Evolutionary conservation across 83 land plant species (phyloP), one percentile per base, ranked within the genome.

Genomic region (Isoetes engelmannii): DNA sequence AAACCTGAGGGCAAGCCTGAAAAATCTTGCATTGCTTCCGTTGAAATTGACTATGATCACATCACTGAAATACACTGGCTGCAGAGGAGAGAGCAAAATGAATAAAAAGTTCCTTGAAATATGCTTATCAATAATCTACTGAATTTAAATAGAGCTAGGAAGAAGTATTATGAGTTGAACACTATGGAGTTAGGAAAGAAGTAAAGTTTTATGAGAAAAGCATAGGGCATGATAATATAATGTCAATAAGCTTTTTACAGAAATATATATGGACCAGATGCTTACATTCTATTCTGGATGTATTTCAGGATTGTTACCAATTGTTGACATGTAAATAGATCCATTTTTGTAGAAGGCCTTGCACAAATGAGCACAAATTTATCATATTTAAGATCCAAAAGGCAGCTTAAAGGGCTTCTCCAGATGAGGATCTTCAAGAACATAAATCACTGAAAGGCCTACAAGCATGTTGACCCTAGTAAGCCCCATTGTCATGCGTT

Each of bases 271-370:
- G 47, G 7, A 44, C 37, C 37, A 28, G 37, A 28, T 28, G 37
- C 74, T 68, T 61, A 74, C 80, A 78, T 86, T 90, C 97, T 94
- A 92, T 59, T 86, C 87, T 5, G 94, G 97, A 47, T 92, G 97
- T 28, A 92, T 86, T 8, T 48, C 41, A 7, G 97, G 95, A 50
- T 89, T 86, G 78, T 84, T 65, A 12, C 97, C 97, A 4, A 77
- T 83, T 51, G 74, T 7, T 57, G 84, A 81, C 79, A 92, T 82
- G 77, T 74, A 89, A 4, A 92, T 72, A 6, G 84, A 83, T 4
- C 97, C 97, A 58, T 92, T 78, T 5, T 7, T 19, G 5, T 48
- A 56, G 61, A 92, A 89, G 81, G 80, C 79, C 0, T 85, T 75
- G 47, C 97, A 63, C 75, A 76, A 21, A 92, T 59, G 18, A 89